Base-by-base conservation (phyloP, 345 rosid species). In the Turritis glabra region DNA sequence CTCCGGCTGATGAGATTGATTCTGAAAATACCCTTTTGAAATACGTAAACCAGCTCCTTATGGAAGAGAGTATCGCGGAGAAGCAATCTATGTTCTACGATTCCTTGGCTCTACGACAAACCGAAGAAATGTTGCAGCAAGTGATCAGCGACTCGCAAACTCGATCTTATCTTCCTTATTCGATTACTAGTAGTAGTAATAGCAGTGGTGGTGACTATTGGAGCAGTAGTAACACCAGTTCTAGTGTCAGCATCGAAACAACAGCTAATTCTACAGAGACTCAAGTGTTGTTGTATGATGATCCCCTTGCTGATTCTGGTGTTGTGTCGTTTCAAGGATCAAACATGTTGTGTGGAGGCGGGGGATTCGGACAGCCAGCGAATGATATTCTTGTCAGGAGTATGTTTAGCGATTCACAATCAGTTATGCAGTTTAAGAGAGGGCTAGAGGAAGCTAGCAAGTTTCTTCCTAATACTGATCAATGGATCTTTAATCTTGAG, bases 361-460 rank as follows among this genome's bases (percentile, higher is more conserved):
- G n/a, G n/a, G n/a, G n/a, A n/a, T n/a, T 80, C 64, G 77, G 73
- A 50, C 61, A 85, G 37, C 74, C 86, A 62, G 69, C 77, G 5
- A 82, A 46, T 30, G 84, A 83, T 74, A 63, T 87, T 81, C 76
- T 85, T 68, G 85, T 73, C 70, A 83, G 74, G 74, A 85, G 80
- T 69, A 85, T 88, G 69, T 87, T 89, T 70, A 85, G 80, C 50
- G 77, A 87, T 38, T 35, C 53, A 5, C 88, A 91, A 6, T 88
- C 90, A n/a, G 58, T 84, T 21, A 46, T 85, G 81, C 97, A 84
- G 71, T 91, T 87, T 71, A 84, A 80, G 63, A 93, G 67, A 80
- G 97, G 97, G 10, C 2, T 90, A 55, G 95, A 89, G 74, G 98
- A 91, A 84, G 97, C 97, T 66, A 85, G 88, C 46, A 91, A 85